phyloP scores from a whole-genome alignment of 2,329 filamentous ascomycete species.

The Phaeophleospora eucalypticola region DNA sequence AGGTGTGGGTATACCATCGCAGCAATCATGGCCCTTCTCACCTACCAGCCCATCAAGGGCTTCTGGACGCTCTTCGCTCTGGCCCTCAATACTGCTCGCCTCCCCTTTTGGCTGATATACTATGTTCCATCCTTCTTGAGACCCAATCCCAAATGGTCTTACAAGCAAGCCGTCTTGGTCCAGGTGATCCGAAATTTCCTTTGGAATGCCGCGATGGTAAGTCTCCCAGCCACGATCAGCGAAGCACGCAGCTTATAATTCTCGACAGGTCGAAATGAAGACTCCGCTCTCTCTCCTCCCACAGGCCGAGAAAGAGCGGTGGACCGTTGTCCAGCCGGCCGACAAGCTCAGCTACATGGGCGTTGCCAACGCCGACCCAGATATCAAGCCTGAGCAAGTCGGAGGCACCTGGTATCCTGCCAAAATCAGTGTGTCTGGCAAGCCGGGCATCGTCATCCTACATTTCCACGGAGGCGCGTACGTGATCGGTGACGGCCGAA shows the following conservation, averaged over 20 bases:
- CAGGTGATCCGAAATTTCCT: slow-evolving; percentile 34
- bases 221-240: no score
- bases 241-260: no score
- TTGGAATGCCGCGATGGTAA: slow-evolving; percentile 27
- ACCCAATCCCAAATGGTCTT: slow-evolving; percentile 39
- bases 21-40: slow-evolving; percentile 17
- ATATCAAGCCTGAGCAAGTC: slow-evolving; percentile 36
- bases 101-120: slow-evolving; percentile 40
- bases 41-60: slow-evolving; percentile 39
- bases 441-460: slow-evolving; percentile 36
- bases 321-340: slow-evolving; percentile 28
- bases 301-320: slow-evolving; percentile 37
- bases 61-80: slow-evolving; percentile 37
- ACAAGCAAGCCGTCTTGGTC: slow-evolving; percentile 36
- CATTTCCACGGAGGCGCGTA: slow-evolving; percentile 51
- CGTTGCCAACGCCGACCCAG: slow-evolving; percentile 26
- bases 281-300: slow-evolving; percentile 35
- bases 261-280: slow-evolving; percentile 24
- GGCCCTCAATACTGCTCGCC: slow-evolving; percentile 31
- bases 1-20: background rate
- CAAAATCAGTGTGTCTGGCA: slow-evolving; percentile 11
- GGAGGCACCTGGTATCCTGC: slow-evolving; percentile 43
- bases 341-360: slow-evolving; percentile 12
- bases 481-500: slow-evolving; percentile 43
- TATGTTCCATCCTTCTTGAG: slow-evolving; percentile 36